Evolutionary conservation across 2,329 filamentous ascomycete genomes (phyloP), one percentile per base, ranked within the genome.

Genomic region (Stenocarpella maydis): DNA sequence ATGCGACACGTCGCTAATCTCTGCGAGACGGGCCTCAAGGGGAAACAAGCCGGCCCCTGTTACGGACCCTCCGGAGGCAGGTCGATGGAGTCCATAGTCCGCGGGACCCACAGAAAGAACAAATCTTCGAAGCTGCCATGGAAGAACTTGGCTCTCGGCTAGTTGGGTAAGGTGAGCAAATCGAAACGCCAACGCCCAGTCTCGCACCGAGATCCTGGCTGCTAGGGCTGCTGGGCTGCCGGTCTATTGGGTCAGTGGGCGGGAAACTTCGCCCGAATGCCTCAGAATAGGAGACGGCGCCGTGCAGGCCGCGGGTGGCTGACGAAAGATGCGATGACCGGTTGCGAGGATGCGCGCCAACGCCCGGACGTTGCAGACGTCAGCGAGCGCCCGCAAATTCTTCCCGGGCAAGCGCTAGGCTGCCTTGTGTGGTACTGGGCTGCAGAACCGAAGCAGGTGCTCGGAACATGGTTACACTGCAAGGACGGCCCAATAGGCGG

Each of bases 51-150:
- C 73, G 68, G 67, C 71, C 74, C 73, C 69, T 74, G 75, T 70
- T 58, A 72, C 75, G 77, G 77, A 58, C 73, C 75, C 70, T 71
- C 77, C 76, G 78, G 72, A 72, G 70, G 63, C 68, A 70, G 43
- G 53, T 39, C 31, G 45, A 34, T 47, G 65, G 67, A 28, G 31
- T 61, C n/a, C 37, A 65, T 60, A 41, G 54, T 43, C 68, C 65
- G 69, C 65, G 72, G n/a, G 73, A 73, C 76, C 80, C 79, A 82
- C 77, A 79, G 80, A 79, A 78, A 80, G 81, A 83, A 82, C 76
- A 79, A 78, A 75, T 76, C 76, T 76, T 81, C 77, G 81, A 83
- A 83, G 74, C 71, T 75, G 49, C 72, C 73, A 72, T 74, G 67
- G 77, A 75, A 76, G 73, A 70, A 74, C 70, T 65, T 66, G 63